Evolutionary conservation across 352 stramenopile genomes (phyloP), one percentile per base, ranked within the genome.

Genomic region (Pythium monospermum): DNA sequence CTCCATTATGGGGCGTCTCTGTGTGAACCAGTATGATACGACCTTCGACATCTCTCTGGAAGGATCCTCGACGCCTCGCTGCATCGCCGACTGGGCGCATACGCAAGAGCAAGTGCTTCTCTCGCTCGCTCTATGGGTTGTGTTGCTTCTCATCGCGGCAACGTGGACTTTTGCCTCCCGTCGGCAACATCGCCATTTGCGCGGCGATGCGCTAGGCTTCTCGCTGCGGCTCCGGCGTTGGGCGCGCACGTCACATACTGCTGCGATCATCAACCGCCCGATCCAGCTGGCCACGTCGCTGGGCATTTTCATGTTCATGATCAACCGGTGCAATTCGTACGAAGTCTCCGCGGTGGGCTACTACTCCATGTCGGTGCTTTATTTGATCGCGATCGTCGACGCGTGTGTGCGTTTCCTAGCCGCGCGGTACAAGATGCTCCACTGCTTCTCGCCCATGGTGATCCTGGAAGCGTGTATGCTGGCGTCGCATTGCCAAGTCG

Each of bases 371-470:
- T 71, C 84, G 23, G 57, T 52, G 23, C 59, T 94, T 4, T 94
- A 94, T 50, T 47, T 57, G 0, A 26, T 91, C 27, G 66, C 72
- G 7, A 39, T 91, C 15, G 68, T 78, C 37, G 81, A 94, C 49
- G 76, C 82, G 28, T 58, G 66, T 21, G 72, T 94, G 48, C 83
- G 83, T 22, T 94, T 94, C 68, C 73, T 88, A 33, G 83, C 80
- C 11, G 68, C 83, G 27, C 70, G 80, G 6, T 89, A 91, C 65
- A 94, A 94, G 45, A 37, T 94, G 23, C 63, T 87, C 33, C 88
- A 83, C 59, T 88, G 73, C 62, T 74, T 94, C 28, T 76, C 76
- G 16, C 79, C 77, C 10, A 52, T 89, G 26, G 89, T 78, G 51
- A 66, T 94, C 4, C 62, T 94, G 47, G 80, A 94, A 49, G 57